Conservation (phyloP, 768 basidiomycete species). For the Leucocoprinus leucothites region DNA sequence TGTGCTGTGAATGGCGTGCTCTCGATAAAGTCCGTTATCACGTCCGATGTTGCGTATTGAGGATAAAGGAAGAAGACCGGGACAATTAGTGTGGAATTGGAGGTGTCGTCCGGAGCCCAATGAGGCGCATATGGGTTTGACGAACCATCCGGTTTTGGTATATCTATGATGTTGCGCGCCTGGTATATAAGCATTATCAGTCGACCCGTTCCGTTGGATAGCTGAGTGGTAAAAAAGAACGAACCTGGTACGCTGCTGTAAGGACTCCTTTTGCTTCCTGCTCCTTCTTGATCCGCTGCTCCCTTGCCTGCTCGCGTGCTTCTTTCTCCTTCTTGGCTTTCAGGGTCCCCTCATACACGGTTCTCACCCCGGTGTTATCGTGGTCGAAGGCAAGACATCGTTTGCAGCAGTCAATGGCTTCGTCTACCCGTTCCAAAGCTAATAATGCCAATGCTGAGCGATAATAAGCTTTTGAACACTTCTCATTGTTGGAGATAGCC, state of each 20-base stretch:
- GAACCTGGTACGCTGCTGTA: constrained; percentile 61
- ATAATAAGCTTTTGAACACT: constrained; percentile 81
- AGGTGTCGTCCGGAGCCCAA: constrained; percentile 64
- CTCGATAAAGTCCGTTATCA: constrained; percentile 84
- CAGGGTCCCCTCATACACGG: constrained; percentile 43
- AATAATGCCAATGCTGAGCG: constrained; percentile 79
- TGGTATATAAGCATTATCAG: constrained; percentile 26
- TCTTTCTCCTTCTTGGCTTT: constrained; percentile 49
- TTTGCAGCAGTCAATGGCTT: constrained; percentile 80
- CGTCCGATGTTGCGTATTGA: constrained; percentile 83
- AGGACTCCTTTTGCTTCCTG: constrained; percentile 52
- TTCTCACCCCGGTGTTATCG: constrained; percentile 50
- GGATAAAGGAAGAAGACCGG: constrained; percentile 96
- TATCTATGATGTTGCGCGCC: constrained; percentile 69
- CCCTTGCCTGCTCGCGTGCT: constrained; percentile 45
- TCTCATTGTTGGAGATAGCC: constrained; percentile 58
- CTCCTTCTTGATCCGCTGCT: constrained; percentile 46
- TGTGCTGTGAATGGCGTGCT: constrained; percentile 79
- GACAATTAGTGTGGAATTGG: constrained; percentile 61
- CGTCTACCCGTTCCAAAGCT: constrained; percentile 69
- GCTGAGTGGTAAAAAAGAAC: constrained; percentile 17
- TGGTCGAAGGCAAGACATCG: constrained; percentile 62
- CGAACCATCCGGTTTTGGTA: constrained; percentile 49
- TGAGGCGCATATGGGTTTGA: constrained; percentile 59
- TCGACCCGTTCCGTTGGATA: not conserved